Conservation (phyloP, 140 eudicot species). For the Cichorium intybus region DNA sequence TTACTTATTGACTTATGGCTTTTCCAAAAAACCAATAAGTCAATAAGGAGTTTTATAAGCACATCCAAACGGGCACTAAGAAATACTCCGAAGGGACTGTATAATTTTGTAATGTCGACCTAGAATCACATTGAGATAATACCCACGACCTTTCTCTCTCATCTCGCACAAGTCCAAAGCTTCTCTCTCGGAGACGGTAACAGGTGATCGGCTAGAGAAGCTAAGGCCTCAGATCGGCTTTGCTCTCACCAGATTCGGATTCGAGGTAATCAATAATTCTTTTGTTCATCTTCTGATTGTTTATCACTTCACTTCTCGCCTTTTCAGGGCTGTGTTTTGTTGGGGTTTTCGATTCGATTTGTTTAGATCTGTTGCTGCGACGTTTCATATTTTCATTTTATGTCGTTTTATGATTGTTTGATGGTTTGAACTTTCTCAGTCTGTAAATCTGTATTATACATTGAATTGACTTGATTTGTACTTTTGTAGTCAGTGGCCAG, state of each 20-base stretch:
- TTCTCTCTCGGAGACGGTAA: constrained; percentile 26
- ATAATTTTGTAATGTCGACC: neutral
- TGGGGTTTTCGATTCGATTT: constrained; percentile 12
- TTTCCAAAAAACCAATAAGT: too few relatives aligned
- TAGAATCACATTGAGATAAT: neutral
- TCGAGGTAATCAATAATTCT: constrained; percentile 3
- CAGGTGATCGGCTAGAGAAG: constrained; percentile 26
- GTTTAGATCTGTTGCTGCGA: constrained; percentile 14
- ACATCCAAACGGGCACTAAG: too few relatives aligned
- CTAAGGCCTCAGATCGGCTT: constrained; percentile 25
- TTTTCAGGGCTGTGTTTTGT: constrained; percentile 6
- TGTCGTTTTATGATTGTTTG: neutral
- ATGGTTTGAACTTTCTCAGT: neutral
- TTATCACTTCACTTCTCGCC: constrained; percentile 1
- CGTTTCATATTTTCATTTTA: neutral
- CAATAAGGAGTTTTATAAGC: too few relatives aligned
- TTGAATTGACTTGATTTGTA: constrained; percentile 2
- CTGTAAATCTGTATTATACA: constrained; percentile 12
- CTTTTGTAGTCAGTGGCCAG: constrained; percentile 12
- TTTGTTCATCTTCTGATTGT: neutral
- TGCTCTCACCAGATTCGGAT: constrained; percentile 6
- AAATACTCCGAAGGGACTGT: neutral
- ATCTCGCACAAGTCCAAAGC: constrained; percentile 27
- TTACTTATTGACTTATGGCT: too few relatives aligned
- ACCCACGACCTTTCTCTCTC: constrained; percentile 8